Evolutionary conservation across 2,329 filamentous ascomycete species (phyloP).

Genomic region (Passalora sequoiae): DNA sequence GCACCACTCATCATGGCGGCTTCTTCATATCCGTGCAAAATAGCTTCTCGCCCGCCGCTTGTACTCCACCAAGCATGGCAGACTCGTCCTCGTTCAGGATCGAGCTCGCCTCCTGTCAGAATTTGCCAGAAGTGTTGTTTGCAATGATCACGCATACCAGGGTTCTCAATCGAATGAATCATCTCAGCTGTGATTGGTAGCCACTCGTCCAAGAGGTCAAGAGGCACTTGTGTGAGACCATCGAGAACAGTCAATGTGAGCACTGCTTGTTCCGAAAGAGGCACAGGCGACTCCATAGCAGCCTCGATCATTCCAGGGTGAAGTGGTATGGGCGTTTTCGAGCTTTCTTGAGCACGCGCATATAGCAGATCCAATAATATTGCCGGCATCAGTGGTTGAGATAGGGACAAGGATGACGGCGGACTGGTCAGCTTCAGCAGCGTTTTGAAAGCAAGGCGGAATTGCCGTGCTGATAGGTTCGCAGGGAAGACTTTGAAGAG

Average conservation of each 20-base stretch:
- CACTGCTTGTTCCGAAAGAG: conserved; percentile 72
- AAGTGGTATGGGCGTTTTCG: conserved; percentile 39
- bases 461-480: conserved; percentile 76
- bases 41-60: conserved; percentile 54
- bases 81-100: conserved; percentile 72
- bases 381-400: conserved; percentile 72
- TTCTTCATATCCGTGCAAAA: conserved; percentile 44
- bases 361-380: conserved; percentile 73
- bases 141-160: conserved; percentile 57
- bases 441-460: conserved; percentile 81
- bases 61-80: conserved; percentile 84
- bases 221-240: conserved; percentile 66
- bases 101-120: conserved; percentile 74
- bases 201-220: conserved; percentile 72
- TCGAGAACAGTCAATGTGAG: conserved; percentile 74
- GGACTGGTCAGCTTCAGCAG: conserved; percentile 76
- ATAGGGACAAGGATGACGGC: conserved; percentile 67
- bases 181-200: conserved; percentile 65
- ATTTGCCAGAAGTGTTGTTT: conserved; percentile 74
- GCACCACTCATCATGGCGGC: conserved; percentile 52
- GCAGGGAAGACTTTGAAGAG: conserved; percentile 72
- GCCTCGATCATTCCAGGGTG: conserved; percentile 37
- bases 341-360: conserved; percentile 56
- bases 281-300: conserved; percentile 20
- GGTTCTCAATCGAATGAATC: conserved; percentile 59